Evolutionary conservation across 192 early-diverging fungal species (phyloP), one percentile per base, ranked within the genome.

Genomic region (Entomortierella parvispora): DNA sequence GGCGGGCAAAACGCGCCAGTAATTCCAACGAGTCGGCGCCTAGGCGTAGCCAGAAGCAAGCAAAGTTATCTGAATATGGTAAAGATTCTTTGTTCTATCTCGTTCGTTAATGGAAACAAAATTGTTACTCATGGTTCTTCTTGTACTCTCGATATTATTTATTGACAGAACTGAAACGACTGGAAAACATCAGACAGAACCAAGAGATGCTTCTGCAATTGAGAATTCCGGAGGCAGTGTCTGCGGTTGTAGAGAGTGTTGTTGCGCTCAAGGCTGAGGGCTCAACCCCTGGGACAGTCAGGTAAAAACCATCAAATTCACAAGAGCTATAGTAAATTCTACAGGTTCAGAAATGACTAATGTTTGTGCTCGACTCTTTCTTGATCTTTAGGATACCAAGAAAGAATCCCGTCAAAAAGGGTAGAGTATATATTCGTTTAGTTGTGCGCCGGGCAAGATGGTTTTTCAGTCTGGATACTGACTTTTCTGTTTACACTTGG

Each of bases 101-200:
- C 9, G 15, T 53, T 31, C 7, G n/a, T n/a, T n/a, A 4, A 11
- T 25, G 9, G 10, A 37, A 22, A 34, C 40, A 14, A 53, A 4
- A 25, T 22, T 45, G 20, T 33, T 23, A 2, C 12, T 17, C 18
- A 45, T 28, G 18, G 42, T 53, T 51, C 23, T 22, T 40, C 9
- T 29, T 2, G 12, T 7, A 26, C 10, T 58, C n/a, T n/a, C n/a
- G n/a, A n/a, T n/a, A n/a, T n/a, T n/a, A n/a, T n/a, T n/a, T n/a
- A n/a, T n/a, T n/a, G n/a, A 25, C 43, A 84, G 82, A 84, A 34
- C 46, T 64, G 50, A 51, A 85, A 53, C 85, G 91, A 20, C 49
- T 88, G 32, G 83, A 87, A 54, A 92, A 88, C 45, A 92, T 92
- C 46, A 71, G 75, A 20, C 61, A 80, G 22, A 92, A 92, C 60